A percentile compares a stretch with the other conserved stretches of the same genome.
Evolutionary conservation across 345 rosid genomes (phyloP).

Genomic region (Eucalyptus regnans): DNA sequence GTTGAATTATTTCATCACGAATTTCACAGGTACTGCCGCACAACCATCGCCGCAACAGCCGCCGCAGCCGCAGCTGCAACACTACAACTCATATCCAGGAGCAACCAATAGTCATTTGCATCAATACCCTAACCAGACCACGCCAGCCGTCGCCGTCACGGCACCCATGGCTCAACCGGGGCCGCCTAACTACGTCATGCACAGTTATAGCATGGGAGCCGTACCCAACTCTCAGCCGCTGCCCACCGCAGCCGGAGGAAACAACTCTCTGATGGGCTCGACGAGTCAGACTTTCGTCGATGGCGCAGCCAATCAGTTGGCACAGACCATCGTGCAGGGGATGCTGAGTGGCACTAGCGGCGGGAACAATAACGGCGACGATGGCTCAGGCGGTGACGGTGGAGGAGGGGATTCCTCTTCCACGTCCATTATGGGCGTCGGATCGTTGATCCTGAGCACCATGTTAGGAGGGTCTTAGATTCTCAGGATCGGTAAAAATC

Average conservation of each 20-base stretch:
- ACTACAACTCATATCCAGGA: neutral
- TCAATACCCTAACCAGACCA: neutral
- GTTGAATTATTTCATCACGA: neutral
- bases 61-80: neutral
- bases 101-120: neutral
- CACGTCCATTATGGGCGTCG: neutral
- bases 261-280: neutral
- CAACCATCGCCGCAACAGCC: neutral
- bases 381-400: neutral
- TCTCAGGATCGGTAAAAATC: neutral
- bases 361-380: neutral
- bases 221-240: neutral
- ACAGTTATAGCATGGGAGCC: neutral
- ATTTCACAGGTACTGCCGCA: neutral
- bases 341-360: neutral
- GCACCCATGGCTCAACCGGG: neutral
- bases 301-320: neutral
- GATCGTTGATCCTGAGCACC: neutral
- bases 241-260: neutral
- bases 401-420: neutral
- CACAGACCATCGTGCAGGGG: neutral
- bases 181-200: neutral
- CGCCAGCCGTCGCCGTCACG: neutral
- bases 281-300: neutral
- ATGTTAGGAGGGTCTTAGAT: neutral